Evolutionary conservation across 2,329 filamentous ascomycete genomes (phyloP).

Genomic region (Alternaria hordeiaustralica): DNA sequence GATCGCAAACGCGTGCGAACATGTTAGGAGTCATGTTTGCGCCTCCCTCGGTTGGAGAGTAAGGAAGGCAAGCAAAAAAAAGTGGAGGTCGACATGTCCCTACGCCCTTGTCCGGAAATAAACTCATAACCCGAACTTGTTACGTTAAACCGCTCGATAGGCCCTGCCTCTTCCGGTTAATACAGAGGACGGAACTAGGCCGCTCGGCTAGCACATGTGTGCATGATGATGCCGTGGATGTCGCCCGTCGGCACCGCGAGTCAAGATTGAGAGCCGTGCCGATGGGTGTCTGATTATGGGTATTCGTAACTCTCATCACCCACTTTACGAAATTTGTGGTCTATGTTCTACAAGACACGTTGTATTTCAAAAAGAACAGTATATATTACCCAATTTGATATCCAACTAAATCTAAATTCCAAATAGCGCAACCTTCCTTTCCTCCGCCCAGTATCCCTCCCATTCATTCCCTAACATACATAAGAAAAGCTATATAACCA

Average conservation of each 20-base stretch:
- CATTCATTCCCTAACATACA: neutral
- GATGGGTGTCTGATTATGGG: too few relatives aligned
- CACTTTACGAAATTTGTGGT: too few relatives aligned
- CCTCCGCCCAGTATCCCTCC: neutral
- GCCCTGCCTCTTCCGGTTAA: neutral
- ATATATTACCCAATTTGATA: neutral
- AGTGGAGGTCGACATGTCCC: conserved; percentile 1
- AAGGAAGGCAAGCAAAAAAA: neutral
- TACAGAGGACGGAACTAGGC: neutral
- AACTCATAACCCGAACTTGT: conserved; percentile 19
- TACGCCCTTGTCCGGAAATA: conserved; percentile 21
- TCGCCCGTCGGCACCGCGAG: too few relatives aligned
- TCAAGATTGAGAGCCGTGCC: too few relatives aligned
- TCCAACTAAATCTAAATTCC: neutral
- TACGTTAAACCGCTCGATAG: conserved; percentile 12
- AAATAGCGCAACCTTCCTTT: neutral
- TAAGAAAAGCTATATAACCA: neutral
- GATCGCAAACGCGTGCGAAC: neutral
- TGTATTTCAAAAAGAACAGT: neutral
- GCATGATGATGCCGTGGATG: too few relatives aligned
- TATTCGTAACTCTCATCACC: too few relatives aligned
- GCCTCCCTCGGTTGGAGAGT: neutral
- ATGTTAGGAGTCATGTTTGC: neutral
- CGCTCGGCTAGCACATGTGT: neutral
- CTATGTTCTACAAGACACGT: too few relatives aligned